Percentiles rank a stretch among this genome's conserved stretches.
Evolutionary conservation across 2,329 filamentous ascomycete genomes (phyloP).

Genomic region (Apiospora saccharicola): DNA sequence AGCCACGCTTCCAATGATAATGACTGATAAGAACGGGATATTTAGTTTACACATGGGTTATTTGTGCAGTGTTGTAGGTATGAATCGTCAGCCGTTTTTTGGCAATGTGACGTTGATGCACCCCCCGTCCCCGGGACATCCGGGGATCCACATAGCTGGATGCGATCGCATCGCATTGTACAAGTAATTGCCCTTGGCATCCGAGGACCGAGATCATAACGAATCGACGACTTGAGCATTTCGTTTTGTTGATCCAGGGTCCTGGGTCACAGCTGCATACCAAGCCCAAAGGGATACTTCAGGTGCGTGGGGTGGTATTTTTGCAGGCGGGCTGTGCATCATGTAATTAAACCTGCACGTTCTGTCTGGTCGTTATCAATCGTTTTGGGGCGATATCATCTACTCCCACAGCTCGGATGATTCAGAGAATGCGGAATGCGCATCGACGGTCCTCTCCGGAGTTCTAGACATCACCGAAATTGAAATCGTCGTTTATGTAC

Average conservation of each 20-base stretch:
- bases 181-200: not conserved
- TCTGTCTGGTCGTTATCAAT: too few species aligned
- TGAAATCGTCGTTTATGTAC: too few species aligned
- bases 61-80: too few species aligned
- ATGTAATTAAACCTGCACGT: too few species aligned
- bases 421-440: too few species aligned
- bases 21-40: not conserved
- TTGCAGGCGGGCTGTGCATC: not conserved
- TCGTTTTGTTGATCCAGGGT: not conserved
- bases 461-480: too few species aligned
- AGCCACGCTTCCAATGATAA: not conserved
- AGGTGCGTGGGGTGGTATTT: not conserved
- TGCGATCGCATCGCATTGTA: not conserved
- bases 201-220: not conserved
- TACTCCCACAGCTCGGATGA: too few species aligned
- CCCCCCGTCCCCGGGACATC: not conserved
- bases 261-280: not conserved
- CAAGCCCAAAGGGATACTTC: not conserved
- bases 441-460: too few species aligned
- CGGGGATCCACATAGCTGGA: not conserved
- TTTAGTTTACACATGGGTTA: not conserved
- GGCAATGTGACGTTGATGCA: not conserved
- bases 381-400: too few species aligned
- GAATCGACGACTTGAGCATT: not conserved
- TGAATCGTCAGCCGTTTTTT: not conserved